These are phyloP conservation scores for Coemansia sp. DNA, from an alignment of 192 early-diverging fungal genomes.

Conservation along the genomic window DNA sequence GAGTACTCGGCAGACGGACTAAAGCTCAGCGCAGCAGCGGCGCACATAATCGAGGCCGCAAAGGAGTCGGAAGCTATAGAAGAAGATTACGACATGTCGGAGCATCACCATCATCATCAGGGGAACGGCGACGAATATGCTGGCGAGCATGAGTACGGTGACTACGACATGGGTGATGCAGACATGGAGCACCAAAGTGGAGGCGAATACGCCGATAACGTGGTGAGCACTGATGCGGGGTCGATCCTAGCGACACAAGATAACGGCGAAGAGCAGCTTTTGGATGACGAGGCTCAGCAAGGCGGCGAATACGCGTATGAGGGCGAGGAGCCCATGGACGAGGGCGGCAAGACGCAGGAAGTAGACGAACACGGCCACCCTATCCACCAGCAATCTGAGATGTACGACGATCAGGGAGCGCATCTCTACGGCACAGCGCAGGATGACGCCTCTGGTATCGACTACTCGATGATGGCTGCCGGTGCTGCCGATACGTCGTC, in stretches of 20 bases:
- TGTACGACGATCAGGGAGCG: slow-evolving; percentile 35
- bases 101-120: slow-evolving; percentile 22
- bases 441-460: slow-evolving; percentile 31
- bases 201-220: slow-evolving; percentile 26
- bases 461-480: slow-evolving; percentile 39
- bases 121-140: slow-evolving; percentile 27
- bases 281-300: slow-evolving; percentile 13
- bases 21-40: slow-evolving; percentile 14
- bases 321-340: slow-evolving; percentile 3
- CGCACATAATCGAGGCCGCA: slow-evolving; percentile 3
- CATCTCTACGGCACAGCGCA: slow-evolving; percentile 37
- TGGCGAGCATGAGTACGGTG: slow-evolving; percentile 35
- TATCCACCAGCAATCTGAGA: slow-evolving; percentile 9
- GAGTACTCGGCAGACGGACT: slow-evolving; percentile 8
- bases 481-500: slow-evolving; percentile 39
- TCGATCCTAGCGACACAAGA: slow-evolving; percentile 49
- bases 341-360: slow-evolving; percentile 8
- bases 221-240: slow-evolving; percentile 29
- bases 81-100: slow-evolving; percentile 24
- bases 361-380: slow-evolving; percentile 7
- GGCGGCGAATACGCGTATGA: slow-evolving; percentile 8
- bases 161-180: slow-evolving; percentile 44
- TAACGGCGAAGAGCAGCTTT: slow-evolving; percentile 33
- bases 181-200: slow-evolving; percentile 22
- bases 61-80: slow-evolving; percentile 15